Percentiles rank a stretch among this genome's conserved stretches.
These are phyloP conservation scores for Lachancea meyersii DNA, from an alignment of 805 yeast genomes.

Conservation along the genomic window DNA sequence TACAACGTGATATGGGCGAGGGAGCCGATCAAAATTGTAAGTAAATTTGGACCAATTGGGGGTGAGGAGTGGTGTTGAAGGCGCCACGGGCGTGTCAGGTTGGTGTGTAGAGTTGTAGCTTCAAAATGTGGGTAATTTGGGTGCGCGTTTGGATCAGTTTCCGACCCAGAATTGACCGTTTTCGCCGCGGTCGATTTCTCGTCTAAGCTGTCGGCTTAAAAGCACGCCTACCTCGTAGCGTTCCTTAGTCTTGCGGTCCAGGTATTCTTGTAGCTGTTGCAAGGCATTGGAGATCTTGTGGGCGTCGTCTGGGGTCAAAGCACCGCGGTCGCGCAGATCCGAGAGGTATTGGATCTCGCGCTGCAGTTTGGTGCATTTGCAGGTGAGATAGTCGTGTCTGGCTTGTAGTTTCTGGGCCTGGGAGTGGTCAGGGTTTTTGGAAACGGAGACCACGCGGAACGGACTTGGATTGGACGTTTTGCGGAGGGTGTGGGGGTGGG, in stretches of 20 bases:
- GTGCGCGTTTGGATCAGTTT: not conserved
- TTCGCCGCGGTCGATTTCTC: conserved; percentile 38
- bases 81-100: too few relatives aligned
- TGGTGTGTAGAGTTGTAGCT: not conserved
- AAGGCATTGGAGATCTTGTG: conserved; percentile 35
- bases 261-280: conserved; percentile 34
- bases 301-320: conserved; percentile 36
- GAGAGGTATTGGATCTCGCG: conserved; percentile 36
- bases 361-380: conserved; percentile 34
- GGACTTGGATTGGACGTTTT: conserved; percentile 28
- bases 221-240: conserved; percentile 39
- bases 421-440: conserved; percentile 14
- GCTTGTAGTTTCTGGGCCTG: conserved; percentile 26
- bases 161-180: conserved; percentile 35
- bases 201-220: conserved; percentile 37
- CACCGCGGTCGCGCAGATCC: conserved; percentile 32
- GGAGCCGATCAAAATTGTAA: not conserved
- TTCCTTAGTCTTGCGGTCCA: conserved; percentile 39
- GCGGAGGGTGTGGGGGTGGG: conserved; percentile 9
- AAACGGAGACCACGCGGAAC: conserved; percentile 32
- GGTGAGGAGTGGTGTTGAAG: too few relatives aligned
- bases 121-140: not conserved
- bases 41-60: too few relatives aligned
- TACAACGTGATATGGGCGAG: conserved; percentile 5
- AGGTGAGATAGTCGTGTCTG: conserved; percentile 29